phyloP scores from a whole-genome alignment of 2,329 filamentous ascomycete species.

The Xylaria sp. region DNA sequence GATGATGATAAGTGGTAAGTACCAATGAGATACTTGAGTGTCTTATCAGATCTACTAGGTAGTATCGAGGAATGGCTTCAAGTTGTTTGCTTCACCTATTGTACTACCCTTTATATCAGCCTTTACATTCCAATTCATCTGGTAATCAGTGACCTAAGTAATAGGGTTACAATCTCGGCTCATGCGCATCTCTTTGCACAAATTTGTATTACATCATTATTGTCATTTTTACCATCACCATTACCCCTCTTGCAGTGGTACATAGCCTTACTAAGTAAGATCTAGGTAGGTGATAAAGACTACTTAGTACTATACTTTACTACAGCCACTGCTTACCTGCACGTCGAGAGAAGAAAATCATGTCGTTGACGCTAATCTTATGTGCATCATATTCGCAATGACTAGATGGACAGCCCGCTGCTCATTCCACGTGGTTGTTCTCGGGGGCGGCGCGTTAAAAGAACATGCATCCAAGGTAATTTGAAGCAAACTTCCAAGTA shows the following conservation, averaged over 20 bases:
- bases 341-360: no score
- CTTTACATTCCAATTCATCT: neutral
- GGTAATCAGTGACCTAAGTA: neutral
- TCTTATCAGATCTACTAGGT: slow-evolving; percentile 1
- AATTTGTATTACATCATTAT: slow-evolving; percentile 31
- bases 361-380: neutral
- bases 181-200: neutral
- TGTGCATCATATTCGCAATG: no score
- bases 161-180: neutral
- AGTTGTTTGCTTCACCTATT: no score
- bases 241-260: slow-evolving; percentile 1
- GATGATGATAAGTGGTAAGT: neutral
- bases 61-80: no score
- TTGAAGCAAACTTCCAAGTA: no score
- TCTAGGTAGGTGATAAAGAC: neutral
- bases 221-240: slow-evolving; percentile 14
- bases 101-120: no score
- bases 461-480: no score
- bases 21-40: neutral
- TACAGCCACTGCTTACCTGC: neutral
- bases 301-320: neutral
- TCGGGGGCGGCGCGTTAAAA: no score
- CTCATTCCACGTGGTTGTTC: no score
- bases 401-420: no score
- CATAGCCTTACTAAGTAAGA: neutral